Evolutionary conservation across 2,329 filamentous ascomycete species (phyloP), one percentile per base, ranked within the genome.

Genomic region (Alternaria burnsii): DNA sequence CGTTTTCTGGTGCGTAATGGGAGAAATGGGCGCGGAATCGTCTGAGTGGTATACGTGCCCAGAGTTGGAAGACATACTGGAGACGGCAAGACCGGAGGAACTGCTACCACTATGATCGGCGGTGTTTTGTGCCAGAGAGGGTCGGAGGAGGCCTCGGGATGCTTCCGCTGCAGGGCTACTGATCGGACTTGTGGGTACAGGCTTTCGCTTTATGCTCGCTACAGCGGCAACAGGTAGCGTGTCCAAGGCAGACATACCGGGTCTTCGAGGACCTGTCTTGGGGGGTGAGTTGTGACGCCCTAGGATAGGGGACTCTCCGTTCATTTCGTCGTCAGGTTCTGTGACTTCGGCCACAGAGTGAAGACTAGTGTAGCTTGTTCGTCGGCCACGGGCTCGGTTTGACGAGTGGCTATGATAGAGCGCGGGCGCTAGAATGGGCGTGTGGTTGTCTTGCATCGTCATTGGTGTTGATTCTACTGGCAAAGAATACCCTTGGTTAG

Each of bases 351-450:
- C 65, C 4, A 78, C 75, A 1, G 76, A 70, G 43, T 73, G 71
- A 16, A 78, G 58, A 57, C 71, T 76, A 5, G 55, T 63, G 56
- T 75, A 70, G 58, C 73, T 76, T 40, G 74, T 74, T 46, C 75
- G 63, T 44, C 68, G 73, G 12, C 75, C 75, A 32, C 75, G 61
- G 3, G 73, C 74, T 9, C 74, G 70, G 43, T 74, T 76, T 8
- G 75, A 77, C 43, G 69, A 73, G 44, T 78, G 76, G 22, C 74
- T 76, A 47, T 77, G 74, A 41, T 67, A 70, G 8, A 76, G 58
- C 2, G 66, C 67, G 3, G 74, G 71, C 3, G 71, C 66, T 42
- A 73, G 65, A 32, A 74, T 63, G 2, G 74, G 71, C 20, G 59
- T 59, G 11, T 61, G 54, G 14, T 63, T 26, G 30, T 72, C 61